Base-by-base conservation (phyloP, 2,329 filamentous ascomycete species). In the Thelonectria rubi region DNA sequence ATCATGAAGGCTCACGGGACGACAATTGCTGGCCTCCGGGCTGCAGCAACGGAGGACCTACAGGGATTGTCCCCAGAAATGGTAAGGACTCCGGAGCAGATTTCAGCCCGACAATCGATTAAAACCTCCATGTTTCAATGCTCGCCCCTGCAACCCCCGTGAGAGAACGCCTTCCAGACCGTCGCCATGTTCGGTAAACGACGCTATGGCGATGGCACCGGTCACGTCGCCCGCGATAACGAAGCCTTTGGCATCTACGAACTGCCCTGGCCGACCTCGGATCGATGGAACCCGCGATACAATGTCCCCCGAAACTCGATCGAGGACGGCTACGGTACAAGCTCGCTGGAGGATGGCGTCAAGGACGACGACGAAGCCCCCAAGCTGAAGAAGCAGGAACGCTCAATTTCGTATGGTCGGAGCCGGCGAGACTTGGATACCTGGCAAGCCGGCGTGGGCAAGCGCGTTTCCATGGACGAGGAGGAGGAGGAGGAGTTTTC, bases 231-330 rank as follows among this genome's bases (percentile, higher is more conserved):
- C 6, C 34, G 18, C 5, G 59, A 58, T n/a, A 55, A 68, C 21
- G 63, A 69, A 20, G 26, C 26, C 2, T 47, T 61, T 4, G 49
- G 64, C 18, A 15, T 37, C 15, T 73, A 73, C 18, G 39, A 48
- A 6, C 58, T 72, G 10, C 60, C 65, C 4, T 71, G 52, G 58
- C 66, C 65, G 1, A 42, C 39, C 1, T 67, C 68, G 9, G 60
- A 69, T 40, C 70, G 68, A n/a, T 74, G 72, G 72, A 73, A 72
- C 32, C 70, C 70, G 4, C 54, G 64, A 20, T 74, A 73, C 55
- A 61, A 49, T 37, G 70, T 66, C 17, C 65, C 64, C n/a, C 59
- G 66, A 52, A 71, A 63, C 48, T 71, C 69, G 3, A 7, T 64
- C 14, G 64, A 67, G 3, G 24, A 14, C 30, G 45, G 24, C 2